Percentiles rank a stretch among this genome's conserved stretches.
phyloP scores from a whole-genome alignment of 2,329 filamentous ascomycete species.

The Zymoseptoria passerinii region DNA sequence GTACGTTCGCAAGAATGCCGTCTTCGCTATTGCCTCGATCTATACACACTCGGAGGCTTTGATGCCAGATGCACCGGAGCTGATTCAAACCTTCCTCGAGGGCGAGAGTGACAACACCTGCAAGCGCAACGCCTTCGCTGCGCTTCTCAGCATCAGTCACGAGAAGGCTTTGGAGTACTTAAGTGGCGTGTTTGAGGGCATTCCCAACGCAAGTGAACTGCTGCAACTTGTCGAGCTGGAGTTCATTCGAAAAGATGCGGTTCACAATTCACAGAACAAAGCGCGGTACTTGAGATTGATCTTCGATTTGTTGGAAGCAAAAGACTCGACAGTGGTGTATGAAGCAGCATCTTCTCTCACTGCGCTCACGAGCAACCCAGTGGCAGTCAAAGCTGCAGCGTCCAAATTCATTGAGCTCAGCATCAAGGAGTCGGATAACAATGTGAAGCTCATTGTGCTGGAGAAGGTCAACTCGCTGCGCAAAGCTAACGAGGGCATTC shows the following conservation, averaged over 20 bases:
- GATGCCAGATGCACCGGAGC: constrained; percentile 90
- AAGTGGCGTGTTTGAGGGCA: constrained; percentile 81
- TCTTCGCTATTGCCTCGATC: constrained; percentile 89
- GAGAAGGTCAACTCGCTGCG: constrained; percentile 85
- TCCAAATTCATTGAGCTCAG: constrained; percentile 93
- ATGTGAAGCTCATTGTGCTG: constrained; percentile 96
- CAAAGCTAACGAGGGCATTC: constrained; percentile 77
- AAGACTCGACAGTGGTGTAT: constrained; percentile 90
- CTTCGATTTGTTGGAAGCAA: constrained; percentile 90
- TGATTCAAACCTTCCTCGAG: constrained; percentile 82
- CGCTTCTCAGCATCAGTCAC: constrained; percentile 82
- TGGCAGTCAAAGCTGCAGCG: constrained; percentile 93
- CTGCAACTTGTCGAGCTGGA: constrained; percentile 89
- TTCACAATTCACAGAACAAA: constrained; percentile 91
- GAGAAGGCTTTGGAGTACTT: constrained; percentile 85
- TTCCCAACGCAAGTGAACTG: constrained; percentile 89
- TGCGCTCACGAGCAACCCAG: constrained; percentile 87
- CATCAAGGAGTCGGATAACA: constrained; percentile 98
- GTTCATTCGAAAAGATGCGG: constrained; percentile 96
- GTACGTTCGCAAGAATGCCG: constrained; percentile 96
- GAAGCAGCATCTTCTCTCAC: constrained; percentile 94
- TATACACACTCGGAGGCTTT: constrained; percentile 82
- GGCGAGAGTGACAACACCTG: constrained; percentile 88
- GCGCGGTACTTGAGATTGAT: constrained; percentile 88
- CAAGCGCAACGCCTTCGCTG: constrained; percentile 95